A percentile compares a stretch with the other conserved stretches of the same genome.
Evolutionary conservation across 305 asterid genomes (phyloP).

Genomic region (Fraxinus platypoda): DNA sequence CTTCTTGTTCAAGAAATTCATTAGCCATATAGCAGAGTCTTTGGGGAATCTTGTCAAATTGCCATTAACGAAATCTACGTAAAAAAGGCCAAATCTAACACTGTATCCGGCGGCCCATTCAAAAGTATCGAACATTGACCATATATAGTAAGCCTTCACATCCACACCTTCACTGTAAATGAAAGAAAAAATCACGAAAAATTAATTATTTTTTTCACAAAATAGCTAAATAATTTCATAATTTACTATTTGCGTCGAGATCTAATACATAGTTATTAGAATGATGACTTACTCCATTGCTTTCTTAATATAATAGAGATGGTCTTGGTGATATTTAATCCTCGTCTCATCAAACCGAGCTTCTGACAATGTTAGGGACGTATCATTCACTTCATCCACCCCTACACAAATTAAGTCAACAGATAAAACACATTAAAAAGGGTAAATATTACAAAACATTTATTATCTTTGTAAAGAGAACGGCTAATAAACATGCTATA

Average conservation of each 20-base stretch:
- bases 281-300: slow-evolving; percentile 19
- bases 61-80: slow-evolving; percentile 38
- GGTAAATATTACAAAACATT: too few relatives aligned
- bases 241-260: background rate
- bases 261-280: background rate
- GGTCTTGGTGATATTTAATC: background rate
- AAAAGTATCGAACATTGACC: slow-evolving; percentile 42
- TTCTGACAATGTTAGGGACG: background rate
- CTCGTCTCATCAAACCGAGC: background rate
- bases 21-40: slow-evolving; percentile 8
- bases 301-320: slow-evolving; percentile 17
- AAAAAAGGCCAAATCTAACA: slow-evolving; percentile 32
- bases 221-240: background rate
- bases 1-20: too few relatives aligned
- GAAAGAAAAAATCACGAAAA: background rate
- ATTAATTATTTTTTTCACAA: background rate
- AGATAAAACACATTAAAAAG: background rate
- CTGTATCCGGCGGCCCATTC: slow-evolving; percentile 44
- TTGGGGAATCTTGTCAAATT: slow-evolving; percentile 26
- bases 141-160: slow-evolving; percentile 38
- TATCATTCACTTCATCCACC: background rate
- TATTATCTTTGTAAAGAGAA: background rate
- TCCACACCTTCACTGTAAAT: slow-evolving; percentile 25
- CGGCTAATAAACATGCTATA: background rate
- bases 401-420: background rate